phyloP scores from a whole-genome alignment of 2,329 filamentous ascomycete genomes.

The Dactylellina cionopaga region DNA sequence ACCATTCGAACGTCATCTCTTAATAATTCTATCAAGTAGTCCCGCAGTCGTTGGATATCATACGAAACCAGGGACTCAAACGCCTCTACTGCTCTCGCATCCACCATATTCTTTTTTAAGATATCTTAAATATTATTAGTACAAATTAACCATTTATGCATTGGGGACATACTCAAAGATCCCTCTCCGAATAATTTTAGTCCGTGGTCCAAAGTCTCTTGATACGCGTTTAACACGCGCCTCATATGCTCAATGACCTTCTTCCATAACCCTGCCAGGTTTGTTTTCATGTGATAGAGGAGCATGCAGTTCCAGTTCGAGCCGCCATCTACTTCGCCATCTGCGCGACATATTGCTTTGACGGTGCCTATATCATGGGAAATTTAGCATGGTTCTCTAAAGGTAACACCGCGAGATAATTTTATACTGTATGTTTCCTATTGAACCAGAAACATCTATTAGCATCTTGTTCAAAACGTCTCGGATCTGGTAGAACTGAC shows the following conservation, averaged over 20 bases:
- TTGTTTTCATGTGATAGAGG: not conserved
- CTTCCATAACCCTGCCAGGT: not conserved
- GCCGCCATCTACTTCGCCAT: constrained; percentile 16
- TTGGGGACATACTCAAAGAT: not conserved
- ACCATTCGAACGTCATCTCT: constrained; percentile 1
- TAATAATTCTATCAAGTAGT: not conserved
- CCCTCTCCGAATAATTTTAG: not conserved
- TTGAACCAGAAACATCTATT: not conserved
- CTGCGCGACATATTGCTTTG: constrained; percentile 11
- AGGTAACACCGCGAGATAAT: too few species aligned
- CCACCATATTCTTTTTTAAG: not conserved
- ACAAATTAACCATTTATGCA: not conserved
- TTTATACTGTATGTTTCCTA: not conserved
- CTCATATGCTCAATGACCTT: not conserved
- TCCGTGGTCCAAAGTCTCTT: not conserved
- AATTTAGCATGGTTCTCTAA: not conserved
- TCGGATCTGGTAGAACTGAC: too few species aligned
- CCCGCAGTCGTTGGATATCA: not conserved
- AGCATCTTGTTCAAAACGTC: not conserved
- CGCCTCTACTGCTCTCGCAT: not conserved
- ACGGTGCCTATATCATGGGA: constrained; percentile 3
- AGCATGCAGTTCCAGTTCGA: constrained; percentile 18
- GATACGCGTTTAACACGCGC: not conserved
- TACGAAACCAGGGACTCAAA: not conserved
- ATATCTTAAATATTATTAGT: constrained; percentile 2